Percentiles rank a stretch among this genome's conserved stretches.
These are phyloP conservation scores for Parastagonospora avenae DNA, from an alignment of 2,329 filamentous ascomycete genomes.

Conservation along the genomic window DNA sequence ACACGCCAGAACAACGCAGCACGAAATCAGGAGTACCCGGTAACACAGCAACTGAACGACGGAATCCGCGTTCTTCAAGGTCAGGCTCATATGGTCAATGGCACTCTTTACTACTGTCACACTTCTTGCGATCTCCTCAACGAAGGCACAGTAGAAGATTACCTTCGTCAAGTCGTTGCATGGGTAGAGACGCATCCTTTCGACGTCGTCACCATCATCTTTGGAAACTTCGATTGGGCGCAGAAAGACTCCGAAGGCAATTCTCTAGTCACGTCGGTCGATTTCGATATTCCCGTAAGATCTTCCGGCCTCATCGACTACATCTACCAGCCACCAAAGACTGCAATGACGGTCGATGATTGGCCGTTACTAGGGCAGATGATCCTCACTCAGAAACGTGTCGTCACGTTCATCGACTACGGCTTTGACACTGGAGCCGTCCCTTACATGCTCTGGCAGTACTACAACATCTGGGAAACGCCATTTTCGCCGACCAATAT, in stretches of 20 bases:
- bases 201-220: conserved; percentile 86
- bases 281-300: conserved; percentile 72
- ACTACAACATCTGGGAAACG: conserved; percentile 90
- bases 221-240: conserved; percentile 72
- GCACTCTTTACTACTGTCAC: conserved; percentile 80
- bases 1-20: conserved; percentile 40
- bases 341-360: conserved; percentile 75
- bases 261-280: conserved; percentile 63
- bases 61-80: conserved; percentile 59
- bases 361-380: conserved; percentile 83
- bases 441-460: conserved; percentile 88
- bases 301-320: conserved; percentile 74
- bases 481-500: conserved; percentile 76
- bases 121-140: conserved; percentile 84
- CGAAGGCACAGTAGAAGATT: conserved; percentile 76
- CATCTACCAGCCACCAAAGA: conserved; percentile 74
- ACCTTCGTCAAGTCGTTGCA: conserved; percentile 69
- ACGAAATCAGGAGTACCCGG: conserved; percentile 44
- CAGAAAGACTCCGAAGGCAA: conserved; percentile 33
- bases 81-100: conserved; percentile 63
- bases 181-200: conserved; percentile 83
- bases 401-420: conserved; percentile 50
- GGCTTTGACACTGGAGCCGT: conserved; percentile 74
- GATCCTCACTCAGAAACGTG: conserved; percentile 43
- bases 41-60: conserved; percentile 48